phyloP scores from a whole-genome alignment of 768 basidiomycete species.

The Scleroderma bovista region DNA sequence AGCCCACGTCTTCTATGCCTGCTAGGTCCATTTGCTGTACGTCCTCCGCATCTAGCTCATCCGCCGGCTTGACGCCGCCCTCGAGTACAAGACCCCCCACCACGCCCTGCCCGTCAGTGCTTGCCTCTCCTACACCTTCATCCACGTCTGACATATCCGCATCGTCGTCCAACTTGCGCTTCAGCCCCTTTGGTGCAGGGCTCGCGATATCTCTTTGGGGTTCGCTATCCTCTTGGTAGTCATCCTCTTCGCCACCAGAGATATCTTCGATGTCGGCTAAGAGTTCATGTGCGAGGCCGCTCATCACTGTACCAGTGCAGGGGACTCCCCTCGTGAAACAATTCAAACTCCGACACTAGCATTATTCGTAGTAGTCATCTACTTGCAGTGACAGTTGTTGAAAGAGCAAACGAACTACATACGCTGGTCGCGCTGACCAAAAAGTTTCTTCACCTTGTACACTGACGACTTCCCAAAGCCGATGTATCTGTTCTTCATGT shows the following conservation, averaged over 20 bases:
- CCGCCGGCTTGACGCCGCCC: conserved; percentile 89
- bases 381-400: no score
- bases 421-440: no score
- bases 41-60: conserved; percentile 90
- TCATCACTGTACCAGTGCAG: conserved; percentile 39
- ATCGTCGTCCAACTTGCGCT: conserved; percentile 57
- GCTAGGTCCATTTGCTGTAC: conserved; percentile 93
- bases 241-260: conserved; percentile 57
- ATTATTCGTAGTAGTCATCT: no score
- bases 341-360: not conserved
- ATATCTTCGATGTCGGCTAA: conserved; percentile 88
- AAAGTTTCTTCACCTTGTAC: no score
- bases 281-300: conserved; percentile 85
- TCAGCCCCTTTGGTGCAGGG: conserved; percentile 33
- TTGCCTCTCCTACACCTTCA: conserved; percentile 36
- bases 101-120: conserved; percentile 34
- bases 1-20: conserved; percentile 76
- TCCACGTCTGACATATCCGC: conserved; percentile 56
- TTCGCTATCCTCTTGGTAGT: conserved; percentile 40
- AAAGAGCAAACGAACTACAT: no score
- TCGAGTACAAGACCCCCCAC: conserved; percentile 64
- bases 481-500: no score
- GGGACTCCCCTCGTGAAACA: not conserved
- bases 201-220: conserved; percentile 16
- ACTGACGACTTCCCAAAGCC: no score